Percentiles rank a stretch among this genome's conserved stretches.
phyloP scores from a whole-genome alignment of 1,284 basidiomycete genomes.

The Ustilago hordei region DNA sequence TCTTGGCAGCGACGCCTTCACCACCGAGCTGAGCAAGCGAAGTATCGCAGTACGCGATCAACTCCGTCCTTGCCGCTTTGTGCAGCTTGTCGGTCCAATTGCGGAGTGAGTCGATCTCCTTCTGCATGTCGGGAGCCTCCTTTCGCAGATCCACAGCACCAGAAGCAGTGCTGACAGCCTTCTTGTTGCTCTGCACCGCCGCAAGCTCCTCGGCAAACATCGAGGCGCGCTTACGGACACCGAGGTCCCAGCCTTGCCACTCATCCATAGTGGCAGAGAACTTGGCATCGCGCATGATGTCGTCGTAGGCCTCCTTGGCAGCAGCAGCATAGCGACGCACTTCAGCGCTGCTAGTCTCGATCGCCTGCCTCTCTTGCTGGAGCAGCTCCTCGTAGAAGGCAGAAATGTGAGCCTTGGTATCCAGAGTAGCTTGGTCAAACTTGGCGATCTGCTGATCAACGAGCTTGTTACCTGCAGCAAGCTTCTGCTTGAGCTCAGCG shows the following conservation, averaged over 20 bases:
- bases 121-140: slow-evolving; percentile 49
- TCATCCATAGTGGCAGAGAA: slow-evolving; percentile 63
- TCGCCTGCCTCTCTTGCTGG: slow-evolving; percentile 44
- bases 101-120: slow-evolving; percentile 39
- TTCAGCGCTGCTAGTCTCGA: slow-evolving; percentile 54
- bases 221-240: slow-evolving; percentile 48
- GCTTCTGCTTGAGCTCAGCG: slow-evolving; percentile 21
- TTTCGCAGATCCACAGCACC: slow-evolving; percentile 43
- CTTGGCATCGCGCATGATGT: slow-evolving; percentile 59
- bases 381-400: slow-evolving; percentile 45
- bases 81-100: slow-evolving; percentile 44
- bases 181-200: slow-evolving; percentile 42
- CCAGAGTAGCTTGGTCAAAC: slow-evolving; percentile 40
- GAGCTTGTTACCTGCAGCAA: slow-evolving; percentile 38
- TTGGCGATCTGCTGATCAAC: slow-evolving; percentile 49
- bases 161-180: slow-evolving; percentile 25
- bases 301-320: slow-evolving; percentile 53
- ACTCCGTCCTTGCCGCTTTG: slow-evolving; percentile 48
- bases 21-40: slow-evolving; percentile 49
- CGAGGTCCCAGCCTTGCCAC: slow-evolving; percentile 63
- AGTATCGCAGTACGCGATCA: slow-evolving; percentile 41
- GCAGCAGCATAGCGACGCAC: slow-evolving; percentile 53
- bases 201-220: slow-evolving; percentile 50
- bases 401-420: slow-evolving; percentile 50
- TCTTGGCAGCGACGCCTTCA: slow-evolving; percentile 40